Evolutionary conservation across 768 basidiomycete genomes (phyloP).

Genomic region (Leccinum uliginosum): DNA sequence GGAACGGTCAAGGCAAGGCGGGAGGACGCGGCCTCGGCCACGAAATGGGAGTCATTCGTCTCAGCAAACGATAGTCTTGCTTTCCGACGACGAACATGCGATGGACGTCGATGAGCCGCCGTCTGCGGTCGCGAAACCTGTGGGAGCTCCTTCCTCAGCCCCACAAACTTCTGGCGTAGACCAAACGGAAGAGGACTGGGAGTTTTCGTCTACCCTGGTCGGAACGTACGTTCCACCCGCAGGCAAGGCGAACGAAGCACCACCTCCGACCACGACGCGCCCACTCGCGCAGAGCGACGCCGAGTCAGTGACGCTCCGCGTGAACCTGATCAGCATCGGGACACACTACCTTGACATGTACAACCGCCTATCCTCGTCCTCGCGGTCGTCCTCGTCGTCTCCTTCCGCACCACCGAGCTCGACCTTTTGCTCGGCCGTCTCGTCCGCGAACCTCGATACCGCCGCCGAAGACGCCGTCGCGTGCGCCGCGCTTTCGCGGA

Average conservation of each 20-base stretch:
- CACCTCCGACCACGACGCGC: neutral
- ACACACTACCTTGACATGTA: conserved; percentile 20
- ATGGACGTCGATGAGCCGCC: conserved; percentile 26
- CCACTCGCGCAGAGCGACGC: neutral
- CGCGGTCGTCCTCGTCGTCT: neutral
- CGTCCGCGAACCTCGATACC: conserved; percentile 28
- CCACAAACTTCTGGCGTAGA: neutral
- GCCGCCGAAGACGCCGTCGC: conserved; percentile 53
- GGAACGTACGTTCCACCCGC: conserved; percentile 14
- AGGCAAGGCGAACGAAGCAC: conserved; percentile 8
- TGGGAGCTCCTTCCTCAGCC: neutral
- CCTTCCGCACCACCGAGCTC: conserved; percentile 1
- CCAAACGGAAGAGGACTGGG: conserved; percentile 18
- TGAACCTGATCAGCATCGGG: conserved; percentile 20
- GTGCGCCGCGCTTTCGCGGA: conserved; percentile 67
- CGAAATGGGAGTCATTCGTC: conserved; percentile 14
- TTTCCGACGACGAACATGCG: conserved; percentile 21
- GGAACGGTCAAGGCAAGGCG: neutral
- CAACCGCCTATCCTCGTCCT: neutral
- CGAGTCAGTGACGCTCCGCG: conserved; percentile 15
- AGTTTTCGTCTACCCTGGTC: conserved; percentile 24
- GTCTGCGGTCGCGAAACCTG: conserved; percentile 18
- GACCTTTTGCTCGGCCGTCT: conserved; percentile 22
- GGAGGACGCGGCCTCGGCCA: conserved; percentile 8
- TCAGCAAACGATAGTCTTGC: conserved; percentile 17